Base-by-base conservation (phyloP, 2,329 filamentous ascomycete genomes). In the Albifimbria verrucaria region DNA sequence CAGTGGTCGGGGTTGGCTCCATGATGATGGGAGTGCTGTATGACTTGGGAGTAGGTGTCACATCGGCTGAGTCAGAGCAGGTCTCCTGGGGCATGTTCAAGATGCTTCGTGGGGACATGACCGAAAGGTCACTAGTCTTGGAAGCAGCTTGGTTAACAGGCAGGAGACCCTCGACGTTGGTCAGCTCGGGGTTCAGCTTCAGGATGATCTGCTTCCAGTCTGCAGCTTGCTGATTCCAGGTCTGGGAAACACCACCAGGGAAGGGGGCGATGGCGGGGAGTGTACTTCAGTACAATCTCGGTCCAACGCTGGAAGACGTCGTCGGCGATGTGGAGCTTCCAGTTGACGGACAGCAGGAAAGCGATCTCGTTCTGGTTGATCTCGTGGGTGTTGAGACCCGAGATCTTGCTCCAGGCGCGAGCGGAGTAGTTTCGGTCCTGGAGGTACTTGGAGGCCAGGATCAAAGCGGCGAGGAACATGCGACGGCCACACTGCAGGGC, bases 371-470 rank as follows among this genome's bases (percentile, higher is more conserved):
- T 97, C 66, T 92, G 88, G 73, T 97, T 97, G 72, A 99, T 97
- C 74, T 99, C 94, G 52, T 83, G 78, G 3, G 92, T 92, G 68
- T 90, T 91, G 53, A 99, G 79, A n/a, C 94, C 94, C 18, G 94
- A 97, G 62, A 99, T 99, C 78, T 96, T 97, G 72, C 93, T 97
- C 94, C 94, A 99, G 42, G 94, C 94, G 52, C 93, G 87, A 48
- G 94, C 92, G 15, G 94, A 97, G 73, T 96, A 99, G 74, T 97
- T 99, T 62, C 93, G 88, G 69, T 99, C 94, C 72, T 99, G 94
- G 46, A 99, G 78, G 69, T 97, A 99, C 77, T 99, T 99, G 32
- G 94, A 97, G 2, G 94, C 94, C 52, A 99, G 80, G 60, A 99
- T 97, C 56, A 99, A 80, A 47, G 93, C 92, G 11, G 94, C 87